Evolutionary conservation across 2,329 filamentous ascomycete genomes (phyloP).

Genomic region (Neofusicoccum cordaticola): DNA sequence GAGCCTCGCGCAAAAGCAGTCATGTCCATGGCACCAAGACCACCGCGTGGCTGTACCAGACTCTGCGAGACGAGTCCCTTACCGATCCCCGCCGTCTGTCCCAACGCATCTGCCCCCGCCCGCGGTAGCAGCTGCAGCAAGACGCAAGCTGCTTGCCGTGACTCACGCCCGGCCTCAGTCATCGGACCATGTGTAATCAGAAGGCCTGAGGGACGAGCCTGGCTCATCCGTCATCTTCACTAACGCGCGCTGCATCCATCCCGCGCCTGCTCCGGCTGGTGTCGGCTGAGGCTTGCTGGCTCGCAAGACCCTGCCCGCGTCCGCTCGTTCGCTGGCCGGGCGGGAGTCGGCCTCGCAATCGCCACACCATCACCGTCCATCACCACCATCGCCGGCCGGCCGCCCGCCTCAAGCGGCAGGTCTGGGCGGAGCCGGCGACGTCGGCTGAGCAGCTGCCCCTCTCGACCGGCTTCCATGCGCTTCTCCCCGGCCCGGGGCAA

Average conservation of each 20-base stretch:
- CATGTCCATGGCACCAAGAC: not conserved
- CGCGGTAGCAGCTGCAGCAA: too few relatives aligned
- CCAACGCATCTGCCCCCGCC: too few relatives aligned
- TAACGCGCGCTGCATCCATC: not conserved
- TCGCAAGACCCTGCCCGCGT: not conserved
- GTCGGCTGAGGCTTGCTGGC: not conserved
- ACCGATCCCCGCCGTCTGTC: too few relatives aligned
- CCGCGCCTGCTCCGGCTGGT: not conserved
- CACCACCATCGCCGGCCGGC: not conserved
- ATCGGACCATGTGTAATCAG: not conserved
- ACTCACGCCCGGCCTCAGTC: not conserved
- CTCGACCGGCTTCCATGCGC: not conserved
- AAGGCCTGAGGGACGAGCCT: not conserved
- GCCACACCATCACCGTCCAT: not conserved
- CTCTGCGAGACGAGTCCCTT: too few relatives aligned
- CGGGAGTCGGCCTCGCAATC: not conserved
- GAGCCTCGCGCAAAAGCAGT: not conserved
- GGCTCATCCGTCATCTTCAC: not conserved
- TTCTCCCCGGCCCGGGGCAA: not conserved
- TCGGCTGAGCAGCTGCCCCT: not conserved
- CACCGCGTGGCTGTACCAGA: not conserved
- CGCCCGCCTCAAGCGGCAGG: not conserved
- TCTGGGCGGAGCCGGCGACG: not conserved
- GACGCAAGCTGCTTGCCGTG: not conserved
- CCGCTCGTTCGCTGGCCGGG: not conserved